Conservation (phyloP, 2,329 filamentous ascomycete genomes). For the Colletotrichum endophyticum region DNA sequence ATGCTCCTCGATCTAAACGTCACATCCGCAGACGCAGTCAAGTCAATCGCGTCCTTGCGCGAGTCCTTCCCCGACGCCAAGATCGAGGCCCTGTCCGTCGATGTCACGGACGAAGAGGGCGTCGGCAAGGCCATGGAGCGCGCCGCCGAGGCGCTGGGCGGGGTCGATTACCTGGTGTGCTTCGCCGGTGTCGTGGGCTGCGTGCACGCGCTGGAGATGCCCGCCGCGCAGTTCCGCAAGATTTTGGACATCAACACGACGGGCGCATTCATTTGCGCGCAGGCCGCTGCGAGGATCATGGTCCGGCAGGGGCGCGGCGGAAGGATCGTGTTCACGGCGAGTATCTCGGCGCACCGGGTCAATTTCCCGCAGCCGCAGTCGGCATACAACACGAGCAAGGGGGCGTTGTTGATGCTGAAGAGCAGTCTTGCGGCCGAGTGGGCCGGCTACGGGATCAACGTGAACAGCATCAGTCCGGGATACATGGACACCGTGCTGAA, state of each 20-base stretch:
- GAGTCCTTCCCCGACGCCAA: conserved; percentile 57
- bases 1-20: conserved; percentile 64
- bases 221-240: conserved; percentile 62
- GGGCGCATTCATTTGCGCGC: conserved; percentile 72
- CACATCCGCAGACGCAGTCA: conserved; percentile 36
- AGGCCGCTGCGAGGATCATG: conserved; percentile 65
- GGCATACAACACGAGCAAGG: conserved; percentile 76
- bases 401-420: conserved; percentile 67
- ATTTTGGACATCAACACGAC: conserved; percentile 76
- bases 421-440: conserved; percentile 75
- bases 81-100: conserved; percentile 56
- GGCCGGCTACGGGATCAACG: conserved; percentile 72
- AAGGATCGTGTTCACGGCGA: conserved; percentile 69
- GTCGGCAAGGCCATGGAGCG: conserved; percentile 61
- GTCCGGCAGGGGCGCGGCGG: conserved; percentile 55
- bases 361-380: conserved; percentile 77
- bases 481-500: conserved; percentile 83
- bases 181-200: conserved; percentile 74
- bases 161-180: conserved; percentile 56
- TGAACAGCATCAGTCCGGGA: conserved; percentile 74
- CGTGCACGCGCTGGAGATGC: conserved; percentile 64
- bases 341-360: conserved; percentile 70
- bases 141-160: conserved; percentile 71
- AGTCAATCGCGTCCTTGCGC: conserved; percentile 47
- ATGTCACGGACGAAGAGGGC: conserved; percentile 60